Conservation (phyloP, 2,329 filamentous ascomycete genomes). For the Ceratocystis ficicola region DNA sequence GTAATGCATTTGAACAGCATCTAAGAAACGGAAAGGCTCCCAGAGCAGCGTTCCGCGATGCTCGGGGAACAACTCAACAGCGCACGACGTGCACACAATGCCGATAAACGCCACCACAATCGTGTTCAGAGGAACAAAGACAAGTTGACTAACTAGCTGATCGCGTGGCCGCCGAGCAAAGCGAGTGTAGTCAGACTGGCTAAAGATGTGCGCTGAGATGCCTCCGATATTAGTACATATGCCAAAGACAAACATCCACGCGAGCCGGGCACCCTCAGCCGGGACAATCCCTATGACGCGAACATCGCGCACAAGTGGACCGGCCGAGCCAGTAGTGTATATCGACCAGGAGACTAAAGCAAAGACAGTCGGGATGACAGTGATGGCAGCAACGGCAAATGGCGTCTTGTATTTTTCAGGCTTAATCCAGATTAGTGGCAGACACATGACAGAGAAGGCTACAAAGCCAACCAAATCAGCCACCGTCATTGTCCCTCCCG, state of each 20-base stretch:
- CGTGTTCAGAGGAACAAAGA: constrained; percentile 34
- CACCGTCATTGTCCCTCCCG: constrained; percentile 26
- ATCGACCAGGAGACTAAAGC: constrained; percentile 39
- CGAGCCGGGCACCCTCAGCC: constrained; percentile 22
- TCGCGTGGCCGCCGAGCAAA: constrained; percentile 25
- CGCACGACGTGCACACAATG: constrained; percentile 34
- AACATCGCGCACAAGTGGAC: constrained; percentile 31
- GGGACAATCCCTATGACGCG: constrained; percentile 25
- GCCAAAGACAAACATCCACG: constrained; percentile 28
- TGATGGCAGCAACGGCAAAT: constrained; percentile 35
- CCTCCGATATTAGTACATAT: constrained; percentile 27
- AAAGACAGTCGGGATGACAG: constrained; percentile 31
- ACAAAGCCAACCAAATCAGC: constrained; percentile 33
- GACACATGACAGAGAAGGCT: constrained; percentile 33
- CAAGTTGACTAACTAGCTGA: constrained; percentile 29
- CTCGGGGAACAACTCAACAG: constrained; percentile 34
- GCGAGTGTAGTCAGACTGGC: constrained; percentile 28
- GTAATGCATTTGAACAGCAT: constrained; percentile 32
- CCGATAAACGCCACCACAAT: constrained; percentile 26
- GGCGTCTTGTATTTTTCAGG: constrained; percentile 39
- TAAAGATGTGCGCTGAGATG: constrained; percentile 27
- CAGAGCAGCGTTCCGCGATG: constrained; percentile 31
- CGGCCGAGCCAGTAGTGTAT: constrained; percentile 32
- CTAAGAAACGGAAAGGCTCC: constrained; percentile 38
- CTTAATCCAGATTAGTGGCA: constrained; percentile 37